A percentile compares a stretch with the other conserved stretches of the same genome.
Evolutionary conservation across 805 yeast species (phyloP).

Genomic region (Clavispora santaluciae): DNA sequence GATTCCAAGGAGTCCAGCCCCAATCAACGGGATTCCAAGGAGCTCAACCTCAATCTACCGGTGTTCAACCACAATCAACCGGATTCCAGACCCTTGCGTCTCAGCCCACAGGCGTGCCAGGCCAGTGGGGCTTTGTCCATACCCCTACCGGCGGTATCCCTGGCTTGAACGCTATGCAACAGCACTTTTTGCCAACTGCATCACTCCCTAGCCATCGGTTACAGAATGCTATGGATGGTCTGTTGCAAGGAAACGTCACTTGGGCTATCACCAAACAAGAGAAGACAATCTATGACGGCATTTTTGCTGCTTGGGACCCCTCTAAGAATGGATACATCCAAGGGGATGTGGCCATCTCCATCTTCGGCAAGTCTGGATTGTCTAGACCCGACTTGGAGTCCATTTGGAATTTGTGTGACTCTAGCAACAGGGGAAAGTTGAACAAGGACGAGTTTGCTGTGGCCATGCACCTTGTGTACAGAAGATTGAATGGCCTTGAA

Average conservation of each 20-base stretch:
- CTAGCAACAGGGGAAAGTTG: constrained; percentile 74
- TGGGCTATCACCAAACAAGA: constrained; percentile 88
- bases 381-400: constrained; percentile 79
- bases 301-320: constrained; percentile 84
- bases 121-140: constrained; percentile 75
- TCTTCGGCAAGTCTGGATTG: constrained; percentile 89
- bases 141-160: constrained; percentile 69
- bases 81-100: constrained; percentile 30
- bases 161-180: constrained; percentile 61
- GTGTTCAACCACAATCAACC: constrained; percentile 11
- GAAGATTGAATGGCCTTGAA: constrained; percentile 84
- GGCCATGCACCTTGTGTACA: constrained; percentile 94
- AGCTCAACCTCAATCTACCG: constrained; percentile 19
- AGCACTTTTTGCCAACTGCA: constrained; percentile 59
- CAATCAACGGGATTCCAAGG: constrained; percentile 26
- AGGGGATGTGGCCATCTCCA: constrained; percentile 77
- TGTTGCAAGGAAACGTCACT: constrained; percentile 50
- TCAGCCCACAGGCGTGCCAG: constrained; percentile 64
- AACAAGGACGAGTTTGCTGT: constrained; percentile 90
- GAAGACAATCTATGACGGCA: constrained; percentile 77
- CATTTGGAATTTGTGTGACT: constrained; percentile 88
- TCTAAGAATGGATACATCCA: constrained; percentile 62
- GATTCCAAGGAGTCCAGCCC: constrained; percentile 16
- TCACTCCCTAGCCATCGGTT: constrained; percentile 32
- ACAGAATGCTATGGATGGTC: constrained; percentile 40